phyloP scores from a whole-genome alignment of 768 basidiomycete species.

The Leucosporidium scottii region DNA sequence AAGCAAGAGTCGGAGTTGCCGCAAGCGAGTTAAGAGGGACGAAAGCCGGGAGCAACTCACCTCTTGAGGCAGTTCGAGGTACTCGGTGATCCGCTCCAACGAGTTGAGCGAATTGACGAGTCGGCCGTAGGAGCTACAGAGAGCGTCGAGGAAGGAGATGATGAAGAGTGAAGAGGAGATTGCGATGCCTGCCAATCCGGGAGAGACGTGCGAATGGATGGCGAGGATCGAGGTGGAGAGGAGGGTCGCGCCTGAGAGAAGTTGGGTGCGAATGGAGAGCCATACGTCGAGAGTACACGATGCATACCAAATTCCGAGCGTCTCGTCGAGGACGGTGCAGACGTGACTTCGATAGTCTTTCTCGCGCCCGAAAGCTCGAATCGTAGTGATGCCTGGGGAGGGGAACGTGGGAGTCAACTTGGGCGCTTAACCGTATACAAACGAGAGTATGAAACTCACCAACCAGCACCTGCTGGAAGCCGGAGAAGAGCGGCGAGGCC shows the following conservation, averaged over 20 bases:
- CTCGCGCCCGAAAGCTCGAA: slow-evolving; percentile 44
- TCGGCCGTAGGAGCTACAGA: slow-evolving; percentile 15
- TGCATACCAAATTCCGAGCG: slow-evolving; percentile 70
- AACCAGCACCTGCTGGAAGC: slow-evolving; percentile 46
- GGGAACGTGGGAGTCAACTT: background rate
- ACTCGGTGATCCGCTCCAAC: slow-evolving; percentile 47
- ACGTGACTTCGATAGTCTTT: slow-evolving; percentile 64
- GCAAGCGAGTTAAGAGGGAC: too few relatives aligned
- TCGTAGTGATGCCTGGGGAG: slow-evolving; percentile 39
- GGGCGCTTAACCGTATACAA: background rate
- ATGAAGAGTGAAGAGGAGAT: slow-evolving; percentile 55
- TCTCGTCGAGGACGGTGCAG: slow-evolving; percentile 59
- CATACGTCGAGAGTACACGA: slow-evolving; percentile 35
- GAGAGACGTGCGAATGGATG: slow-evolving; percentile 52
- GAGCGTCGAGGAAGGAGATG: slow-evolving; percentile 11
- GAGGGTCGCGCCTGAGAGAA: slow-evolving; percentile 24
- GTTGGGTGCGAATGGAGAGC: slow-evolving; percentile 27
- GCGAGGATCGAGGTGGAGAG: slow-evolving; percentile 49
- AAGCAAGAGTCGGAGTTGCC: too few relatives aligned
- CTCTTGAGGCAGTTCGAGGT: slow-evolving; percentile 32
- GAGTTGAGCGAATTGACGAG: slow-evolving; percentile 26
- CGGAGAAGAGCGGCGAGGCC: slow-evolving; percentile 43
- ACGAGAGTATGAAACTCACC: background rate
- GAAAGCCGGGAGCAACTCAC: too few relatives aligned
- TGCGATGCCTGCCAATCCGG: slow-evolving; percentile 62